phyloP scores from a whole-genome alignment of 2,329 filamentous ascomycete genomes.

The Aspergillus glaucus region DNA sequence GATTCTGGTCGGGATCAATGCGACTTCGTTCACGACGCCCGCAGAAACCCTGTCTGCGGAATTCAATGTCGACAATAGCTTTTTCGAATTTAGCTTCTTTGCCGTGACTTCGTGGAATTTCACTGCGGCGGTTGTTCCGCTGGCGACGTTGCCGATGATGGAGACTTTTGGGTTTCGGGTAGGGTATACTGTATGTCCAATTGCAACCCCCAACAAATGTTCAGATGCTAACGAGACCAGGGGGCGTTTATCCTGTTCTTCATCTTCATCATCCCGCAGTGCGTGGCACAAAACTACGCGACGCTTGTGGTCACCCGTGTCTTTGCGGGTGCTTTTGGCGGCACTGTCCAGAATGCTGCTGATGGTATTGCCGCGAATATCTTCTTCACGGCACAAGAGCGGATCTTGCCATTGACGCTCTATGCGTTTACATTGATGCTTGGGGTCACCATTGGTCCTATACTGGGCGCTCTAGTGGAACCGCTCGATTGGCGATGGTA shows the following conservation, averaged over 20 bases:
- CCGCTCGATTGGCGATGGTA: conserved; percentile 1
- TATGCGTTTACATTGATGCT: conserved; percentile 1
- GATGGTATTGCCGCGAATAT: conserved; percentile 1
- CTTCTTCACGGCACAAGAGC: neutral
- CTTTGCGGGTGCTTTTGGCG: conserved; percentile 1
- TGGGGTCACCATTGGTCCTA: neutral
- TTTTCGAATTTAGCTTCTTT: conserved; percentile 16
- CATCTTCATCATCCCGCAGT: conserved; percentile 1
- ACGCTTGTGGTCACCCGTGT: neutral
- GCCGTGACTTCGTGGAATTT: conserved; percentile 15
- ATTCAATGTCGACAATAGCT: conserved; percentile 9
- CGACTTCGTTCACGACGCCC: conserved; percentile 15
- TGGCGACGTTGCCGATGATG: conserved; percentile 14
- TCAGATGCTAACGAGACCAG: neutral
- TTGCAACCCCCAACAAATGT: neutral
- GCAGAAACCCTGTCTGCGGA: conserved; percentile 9
- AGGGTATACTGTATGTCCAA: conserved; percentile 7
- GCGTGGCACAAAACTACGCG: neutral
- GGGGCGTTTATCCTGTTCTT: neutral
- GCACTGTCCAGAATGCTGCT: conserved; percentile 1
- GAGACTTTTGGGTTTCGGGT: conserved; percentile 14
- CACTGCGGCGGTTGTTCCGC: conserved; percentile 12
- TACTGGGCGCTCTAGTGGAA: neutral
- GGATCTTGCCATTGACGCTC: neutral
- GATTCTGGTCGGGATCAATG: conserved; percentile 15